Conservation (phyloP, 2,329 filamentous ascomycete genomes). For the Aspergillus cejpii region DNA sequence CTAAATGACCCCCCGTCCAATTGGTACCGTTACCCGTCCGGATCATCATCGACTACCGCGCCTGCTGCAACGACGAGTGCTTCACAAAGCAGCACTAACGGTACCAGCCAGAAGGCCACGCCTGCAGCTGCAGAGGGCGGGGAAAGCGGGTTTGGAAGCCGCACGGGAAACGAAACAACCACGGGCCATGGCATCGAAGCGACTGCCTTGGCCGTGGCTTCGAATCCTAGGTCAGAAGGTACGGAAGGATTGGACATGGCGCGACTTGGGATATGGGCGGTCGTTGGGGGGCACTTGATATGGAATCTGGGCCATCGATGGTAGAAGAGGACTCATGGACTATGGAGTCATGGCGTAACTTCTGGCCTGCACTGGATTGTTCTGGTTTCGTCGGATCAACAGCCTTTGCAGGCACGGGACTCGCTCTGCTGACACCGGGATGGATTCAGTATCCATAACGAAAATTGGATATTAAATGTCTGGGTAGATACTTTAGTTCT, state of each 20-base stretch:
- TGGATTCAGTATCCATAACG: no score
- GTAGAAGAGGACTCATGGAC: no score
- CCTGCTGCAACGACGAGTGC: background rate
- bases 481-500: no score
- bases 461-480: no score
- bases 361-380: no score
- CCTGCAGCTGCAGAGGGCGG: background rate
- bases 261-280: background rate
- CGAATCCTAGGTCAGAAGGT: background rate
- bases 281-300: background rate
- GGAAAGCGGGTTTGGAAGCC: background rate
- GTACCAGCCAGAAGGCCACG: background rate
- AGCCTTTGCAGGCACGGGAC: no score
- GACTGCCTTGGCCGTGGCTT: background rate
- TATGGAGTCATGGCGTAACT: no score
- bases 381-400: no score
- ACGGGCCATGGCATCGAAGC: background rate
- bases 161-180: background rate
- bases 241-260: background rate
- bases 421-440: no score
- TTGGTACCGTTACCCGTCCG: background rate
- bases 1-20: background rate
- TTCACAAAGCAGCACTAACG: background rate
- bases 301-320: background rate
- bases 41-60: background rate